A percentile compares a stretch with the other conserved stretches of the same genome.
phyloP scores from a whole-genome alignment of 192 early-diverging fungal species.

The Podila clonocystis region DNA sequence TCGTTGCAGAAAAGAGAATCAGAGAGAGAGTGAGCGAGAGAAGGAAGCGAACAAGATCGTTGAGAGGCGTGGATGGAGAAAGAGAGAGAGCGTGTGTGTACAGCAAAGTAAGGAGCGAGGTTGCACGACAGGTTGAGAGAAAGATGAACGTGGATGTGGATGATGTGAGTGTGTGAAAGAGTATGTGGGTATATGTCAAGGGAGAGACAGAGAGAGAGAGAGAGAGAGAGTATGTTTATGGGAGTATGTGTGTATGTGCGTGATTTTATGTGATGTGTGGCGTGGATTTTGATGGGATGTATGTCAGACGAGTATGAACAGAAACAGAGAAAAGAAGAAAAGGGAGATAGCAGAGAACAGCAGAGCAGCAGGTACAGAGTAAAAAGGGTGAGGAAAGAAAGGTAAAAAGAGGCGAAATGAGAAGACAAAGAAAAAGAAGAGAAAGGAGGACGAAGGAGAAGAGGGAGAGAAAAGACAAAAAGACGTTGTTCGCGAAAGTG shows the following conservation, averaged over 20 bases:
- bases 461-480: not conserved
- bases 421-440: conserved; percentile 3
- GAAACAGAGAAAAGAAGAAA: not conserved
- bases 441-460: not conserved
- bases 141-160: not conserved
- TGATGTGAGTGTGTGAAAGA: not conserved
- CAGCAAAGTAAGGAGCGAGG: too few relatives aligned
- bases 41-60: too few relatives aligned
- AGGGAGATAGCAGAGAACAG: not conserved
- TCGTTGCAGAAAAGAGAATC: too few relatives aligned
- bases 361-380: not conserved
- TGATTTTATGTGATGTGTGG: not conserved
- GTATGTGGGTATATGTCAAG: not conserved
- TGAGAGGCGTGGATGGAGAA: too few relatives aligned
- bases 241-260: not conserved
- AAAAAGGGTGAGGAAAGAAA: not conserved
- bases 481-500: not conserved
- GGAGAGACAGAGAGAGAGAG: too few relatives aligned
- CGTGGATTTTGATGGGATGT: not conserved
- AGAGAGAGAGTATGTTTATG: not conserved
- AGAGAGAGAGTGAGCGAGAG: too few relatives aligned
- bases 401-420: not conserved
- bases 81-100: too few relatives aligned
- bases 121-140: too few relatives aligned
- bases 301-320: not conserved